phyloP scores from a whole-genome alignment of 495 filamentous ascomycete species.

The Xanthoparmelia taractica region DNA sequence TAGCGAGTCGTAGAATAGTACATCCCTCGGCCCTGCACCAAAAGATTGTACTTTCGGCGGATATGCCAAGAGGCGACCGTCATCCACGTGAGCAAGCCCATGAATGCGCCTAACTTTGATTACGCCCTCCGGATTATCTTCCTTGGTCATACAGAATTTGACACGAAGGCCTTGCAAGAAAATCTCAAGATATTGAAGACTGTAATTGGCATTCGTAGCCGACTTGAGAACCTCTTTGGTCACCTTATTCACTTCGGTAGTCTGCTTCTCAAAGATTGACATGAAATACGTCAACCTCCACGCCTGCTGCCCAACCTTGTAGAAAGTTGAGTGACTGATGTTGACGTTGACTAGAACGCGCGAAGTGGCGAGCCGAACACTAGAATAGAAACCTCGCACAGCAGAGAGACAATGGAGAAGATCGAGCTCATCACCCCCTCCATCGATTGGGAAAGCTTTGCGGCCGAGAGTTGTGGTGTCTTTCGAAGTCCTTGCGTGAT shows the following conservation, averaged over 20 bases:
- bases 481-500: too few relatives aligned
- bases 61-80: not conserved
- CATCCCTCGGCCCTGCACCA: not conserved
- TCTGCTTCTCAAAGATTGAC: not conserved
- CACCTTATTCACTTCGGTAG: not conserved
- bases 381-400: too few relatives aligned
- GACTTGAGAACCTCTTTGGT: not conserved
- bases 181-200: too few relatives aligned
- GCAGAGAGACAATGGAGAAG: not conserved
- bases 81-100: not conserved
- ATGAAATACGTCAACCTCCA: not conserved
- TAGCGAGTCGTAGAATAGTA: not conserved
- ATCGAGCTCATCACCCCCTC: too few relatives aligned
- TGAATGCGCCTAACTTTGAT: not conserved
- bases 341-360: not conserved
- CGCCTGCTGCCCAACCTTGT: not conserved
- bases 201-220: too few relatives aligned
- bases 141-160: too few relatives aligned
- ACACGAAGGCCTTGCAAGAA: too few relatives aligned
- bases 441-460: too few relatives aligned
- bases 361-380: too few relatives aligned
- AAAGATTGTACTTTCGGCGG: not conserved
- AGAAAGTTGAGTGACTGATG: not conserved
- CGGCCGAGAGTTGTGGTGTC: too few relatives aligned
- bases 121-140: too few relatives aligned